Base-by-base conservation (phyloP, 495 filamentous ascomycete species). In the Penicillium mononematosum region DNA sequence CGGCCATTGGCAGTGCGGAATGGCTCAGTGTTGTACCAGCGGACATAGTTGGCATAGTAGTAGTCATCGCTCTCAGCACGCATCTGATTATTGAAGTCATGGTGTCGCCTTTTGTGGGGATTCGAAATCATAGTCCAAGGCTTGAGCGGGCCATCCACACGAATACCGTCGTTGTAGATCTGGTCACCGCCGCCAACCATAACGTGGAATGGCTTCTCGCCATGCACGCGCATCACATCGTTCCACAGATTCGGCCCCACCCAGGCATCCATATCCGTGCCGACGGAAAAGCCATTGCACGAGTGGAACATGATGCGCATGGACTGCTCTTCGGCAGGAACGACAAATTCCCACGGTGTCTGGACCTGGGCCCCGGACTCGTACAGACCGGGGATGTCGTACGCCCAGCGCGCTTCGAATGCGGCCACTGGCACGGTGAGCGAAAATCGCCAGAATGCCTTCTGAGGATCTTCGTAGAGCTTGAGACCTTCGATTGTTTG, bases 231-330 rank as follows among this genome's bases (percentile, higher is more conserved):
- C 63, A 92, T 70, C 12, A 95, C 92, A 63, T 96, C 92, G 60
- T 95, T 93, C 93, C 93, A 96, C 52, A 96, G 78, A 17, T 83
- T 87, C 10, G 87, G 85, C 0, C 93, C 93, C 44, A 85, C 83
- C 84, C 86, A 96, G 36, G 85, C 87, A 2, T 90, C 82, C 73
- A 92, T 87, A 68, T 96, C 88, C 7, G 91, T 96, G 45, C 91
- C 92, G 25, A 96, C 90, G 42, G 89, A 93, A 73, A 98, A 96
- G 47, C 93, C 93, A 75, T 96, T 98, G 75, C 92, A 96, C 27
- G 90, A 96, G 74, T 96, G 87, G 74, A 98, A 96, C 80, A 96
- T 90, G 57, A 96, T 88, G 59, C 92, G 85, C 92, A 98, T 96
- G 22, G 88, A 92, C 71, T 96, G 86, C 27, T 83, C 74, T 47